These are phyloP conservation scores for Leptographium wingfieldii DNA, from an alignment of 2,329 filamentous ascomycete species.

Conservation along the genomic window DNA sequence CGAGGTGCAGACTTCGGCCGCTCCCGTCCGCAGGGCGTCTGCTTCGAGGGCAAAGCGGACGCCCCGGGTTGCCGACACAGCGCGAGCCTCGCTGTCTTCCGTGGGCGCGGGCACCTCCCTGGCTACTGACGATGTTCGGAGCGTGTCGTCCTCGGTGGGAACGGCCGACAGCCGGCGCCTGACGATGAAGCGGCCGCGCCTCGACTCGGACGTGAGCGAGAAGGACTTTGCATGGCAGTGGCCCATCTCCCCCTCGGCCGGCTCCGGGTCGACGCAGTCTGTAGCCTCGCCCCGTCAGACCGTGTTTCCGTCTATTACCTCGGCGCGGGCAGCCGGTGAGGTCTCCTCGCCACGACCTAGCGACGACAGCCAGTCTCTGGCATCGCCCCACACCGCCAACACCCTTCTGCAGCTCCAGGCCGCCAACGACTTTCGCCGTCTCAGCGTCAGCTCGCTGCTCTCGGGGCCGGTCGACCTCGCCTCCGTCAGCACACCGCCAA, in stretches of 20 bases:
- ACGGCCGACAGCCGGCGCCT: background rate
- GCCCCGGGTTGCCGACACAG: too few species aligned
- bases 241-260: constrained; percentile 11
- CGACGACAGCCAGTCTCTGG: constrained; percentile 1
- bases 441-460: constrained; percentile 55
- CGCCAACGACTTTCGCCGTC: constrained; percentile 20
- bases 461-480: constrained; percentile 27
- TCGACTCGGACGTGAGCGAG: constrained; percentile 11
- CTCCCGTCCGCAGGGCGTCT: background rate
- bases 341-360: background rate
- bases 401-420: constrained; percentile 4
- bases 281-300: constrained; percentile 1
- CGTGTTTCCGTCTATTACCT: background rate
- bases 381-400: background rate
- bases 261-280: constrained; percentile 7
- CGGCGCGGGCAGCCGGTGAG: background rate
- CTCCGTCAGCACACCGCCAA: background rate
- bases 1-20: background rate
- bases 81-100: background rate
- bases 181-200: constrained; percentile 6
- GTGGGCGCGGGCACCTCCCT: background rate
- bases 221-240: constrained; percentile 12
- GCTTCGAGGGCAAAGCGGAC: background rate
- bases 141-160: background rate
- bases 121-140: background rate